Percentiles rank a stretch among this genome's conserved stretches.
Conservation (phyloP, 2,329 filamentous ascomycete species). For the Colletotrichum euphorbiae region DNA sequence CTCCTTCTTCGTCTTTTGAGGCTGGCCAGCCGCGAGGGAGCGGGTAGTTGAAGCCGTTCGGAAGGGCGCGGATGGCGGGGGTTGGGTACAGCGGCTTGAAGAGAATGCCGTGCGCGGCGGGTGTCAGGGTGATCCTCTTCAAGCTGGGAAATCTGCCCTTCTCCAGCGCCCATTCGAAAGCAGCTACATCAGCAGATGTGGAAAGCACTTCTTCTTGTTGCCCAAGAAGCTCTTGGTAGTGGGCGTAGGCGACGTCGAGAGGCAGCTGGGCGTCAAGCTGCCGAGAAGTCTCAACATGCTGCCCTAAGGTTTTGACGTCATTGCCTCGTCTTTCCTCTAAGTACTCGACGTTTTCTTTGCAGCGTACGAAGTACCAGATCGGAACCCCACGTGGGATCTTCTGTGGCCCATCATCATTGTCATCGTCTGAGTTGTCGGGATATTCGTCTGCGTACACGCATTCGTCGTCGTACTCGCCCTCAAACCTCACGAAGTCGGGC, state of each 20-base stretch:
- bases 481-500: background rate
- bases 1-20: background rate
- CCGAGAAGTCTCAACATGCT: background rate
- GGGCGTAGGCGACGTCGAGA: constrained; percentile 39
- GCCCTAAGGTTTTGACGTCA: background rate
- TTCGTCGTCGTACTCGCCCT: background rate
- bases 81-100: constrained; percentile 54
- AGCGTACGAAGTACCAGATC: background rate
- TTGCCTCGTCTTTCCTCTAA: background rate
- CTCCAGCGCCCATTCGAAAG: constrained; percentile 48
- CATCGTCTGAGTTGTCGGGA: background rate
- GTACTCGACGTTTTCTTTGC: background rate
- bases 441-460: background rate
- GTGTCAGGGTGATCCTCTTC: constrained; percentile 52
- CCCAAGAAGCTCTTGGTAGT: constrained; percentile 49
- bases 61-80: constrained; percentile 55
- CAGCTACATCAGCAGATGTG: constrained; percentile 45
- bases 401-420: background rate
- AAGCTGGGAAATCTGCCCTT: constrained; percentile 49
- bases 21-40: constrained; percentile 49
- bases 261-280: constrained; percentile 16
- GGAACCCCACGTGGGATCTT: background rate
- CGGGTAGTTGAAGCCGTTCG: constrained; percentile 53
- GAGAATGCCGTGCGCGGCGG: constrained; percentile 51
- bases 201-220: constrained; percentile 48